These are phyloP conservation scores for Moesziomyces parantarcticus DNA, from an alignment of 1,284 basidiomycete species.

Conservation along the genomic window DNA sequence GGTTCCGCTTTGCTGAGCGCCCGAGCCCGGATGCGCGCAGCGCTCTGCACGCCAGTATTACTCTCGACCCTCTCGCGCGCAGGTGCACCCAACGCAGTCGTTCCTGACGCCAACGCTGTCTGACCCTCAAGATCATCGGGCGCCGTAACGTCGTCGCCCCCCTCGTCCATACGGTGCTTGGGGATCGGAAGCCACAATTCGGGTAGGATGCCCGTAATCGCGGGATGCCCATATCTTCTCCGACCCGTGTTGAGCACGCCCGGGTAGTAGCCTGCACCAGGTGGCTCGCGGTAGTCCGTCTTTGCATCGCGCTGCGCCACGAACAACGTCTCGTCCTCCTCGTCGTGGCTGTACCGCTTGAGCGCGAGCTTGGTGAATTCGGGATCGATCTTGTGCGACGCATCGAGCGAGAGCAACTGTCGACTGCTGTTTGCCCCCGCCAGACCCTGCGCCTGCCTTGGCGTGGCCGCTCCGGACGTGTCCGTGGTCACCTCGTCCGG, in stretches of 20 bases:
- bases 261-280: constrained; percentile 52
- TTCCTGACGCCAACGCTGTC: constrained; percentile 21
- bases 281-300: constrained; percentile 62
- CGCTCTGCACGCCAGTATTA: background rate
- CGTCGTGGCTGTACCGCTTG: constrained; percentile 77
- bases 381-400: constrained; percentile 30
- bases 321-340: constrained; percentile 93
- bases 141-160: constrained; percentile 21
- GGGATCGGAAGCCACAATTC: constrained; percentile 61
- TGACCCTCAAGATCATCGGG: constrained; percentile 31
- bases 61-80: background rate
- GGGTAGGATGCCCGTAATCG: constrained; percentile 60
- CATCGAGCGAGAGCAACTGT: constrained; percentile 29
- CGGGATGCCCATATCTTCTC: constrained; percentile 62
- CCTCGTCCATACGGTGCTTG: constrained; percentile 20
- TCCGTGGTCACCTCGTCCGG: constrained; percentile 14
- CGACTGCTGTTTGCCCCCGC: constrained; percentile 19
- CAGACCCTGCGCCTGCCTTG: background rate
- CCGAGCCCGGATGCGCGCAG: constrained; percentile 14
- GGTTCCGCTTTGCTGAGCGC: constrained; percentile 42
- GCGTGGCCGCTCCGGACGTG: background rate
- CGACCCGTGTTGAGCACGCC: constrained; percentile 58
- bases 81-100: constrained; percentile 24
- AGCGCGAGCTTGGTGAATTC: constrained; percentile 45
- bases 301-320: constrained; percentile 72